phyloP scores from a whole-genome alignment of 208 protist genomes.

The Strigomonas culicis region DNA sequence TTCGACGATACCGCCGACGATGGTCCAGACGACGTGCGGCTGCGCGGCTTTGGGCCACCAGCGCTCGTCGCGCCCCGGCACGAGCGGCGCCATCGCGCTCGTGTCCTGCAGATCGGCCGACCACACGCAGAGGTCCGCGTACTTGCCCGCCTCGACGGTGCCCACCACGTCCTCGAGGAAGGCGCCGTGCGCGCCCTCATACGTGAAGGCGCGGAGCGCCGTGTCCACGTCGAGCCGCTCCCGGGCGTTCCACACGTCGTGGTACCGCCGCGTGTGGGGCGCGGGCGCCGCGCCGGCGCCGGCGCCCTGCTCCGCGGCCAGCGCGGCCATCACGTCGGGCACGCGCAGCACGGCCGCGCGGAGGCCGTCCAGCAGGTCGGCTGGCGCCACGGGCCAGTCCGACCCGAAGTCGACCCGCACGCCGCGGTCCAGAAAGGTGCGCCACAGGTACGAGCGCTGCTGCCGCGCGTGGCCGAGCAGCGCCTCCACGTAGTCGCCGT shows the following conservation, averaged over 20 bases:
- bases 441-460: constrained; percentile 43
- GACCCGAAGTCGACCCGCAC: constrained; percentile 48
- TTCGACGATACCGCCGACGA: constrained; percentile 50
- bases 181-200: constrained; percentile 43
- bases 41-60: constrained; percentile 38
- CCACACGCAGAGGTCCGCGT: constrained; percentile 57
- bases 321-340: constrained; percentile 45
- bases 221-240: constrained; percentile 56
- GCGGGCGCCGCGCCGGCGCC: constrained; percentile 5
- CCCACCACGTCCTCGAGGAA: constrained; percentile 57
- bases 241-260: constrained; percentile 38
- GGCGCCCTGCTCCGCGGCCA: constrained; percentile 28
- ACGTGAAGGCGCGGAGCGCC: constrained; percentile 51
- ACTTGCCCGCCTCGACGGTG: constrained; percentile 54
- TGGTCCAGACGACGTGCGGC: constrained; percentile 38
- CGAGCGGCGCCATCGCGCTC: constrained; percentile 17
- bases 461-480: constrained; percentile 36
- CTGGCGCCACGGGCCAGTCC: constrained; percentile 62
- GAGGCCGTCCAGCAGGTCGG: constrained; percentile 43
- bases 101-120: constrained; percentile 40
- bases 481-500: constrained; percentile 47
- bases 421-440: constrained; percentile 28
- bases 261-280: constrained; percentile 23
- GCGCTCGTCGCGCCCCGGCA: constrained; percentile 15
- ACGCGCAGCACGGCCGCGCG: constrained; percentile 52